Evolutionary conservation across 2,329 filamentous ascomycete species (phyloP).

Genomic region (Fusarium staphyleae): DNA sequence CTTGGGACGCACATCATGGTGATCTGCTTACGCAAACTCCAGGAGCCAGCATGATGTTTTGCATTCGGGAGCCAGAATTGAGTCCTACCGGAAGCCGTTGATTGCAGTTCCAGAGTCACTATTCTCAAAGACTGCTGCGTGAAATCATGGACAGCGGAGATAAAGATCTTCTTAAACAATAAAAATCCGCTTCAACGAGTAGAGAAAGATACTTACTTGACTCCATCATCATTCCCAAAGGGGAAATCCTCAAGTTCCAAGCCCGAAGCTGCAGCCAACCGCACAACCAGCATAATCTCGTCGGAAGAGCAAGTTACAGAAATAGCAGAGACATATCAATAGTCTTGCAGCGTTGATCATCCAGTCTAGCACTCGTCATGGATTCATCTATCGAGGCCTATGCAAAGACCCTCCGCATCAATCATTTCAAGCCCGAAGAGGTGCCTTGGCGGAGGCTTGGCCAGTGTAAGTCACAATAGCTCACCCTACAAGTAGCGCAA

Average conservation of each 20-base stretch:
- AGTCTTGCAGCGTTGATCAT: too few species aligned
- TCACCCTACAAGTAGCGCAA: too few species aligned
- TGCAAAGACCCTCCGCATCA: conserved; percentile 27
- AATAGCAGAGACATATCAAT: too few species aligned
- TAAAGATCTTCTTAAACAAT: conserved; percentile 12
- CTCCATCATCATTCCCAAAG: conserved; percentile 9
- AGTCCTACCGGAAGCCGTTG: conserved; percentile 22
- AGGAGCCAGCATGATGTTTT: not conserved
- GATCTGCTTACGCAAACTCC: not conserved
- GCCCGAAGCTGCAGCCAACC: conserved; percentile 3
- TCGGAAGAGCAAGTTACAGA: too few species aligned
- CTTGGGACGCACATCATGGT: not conserved
- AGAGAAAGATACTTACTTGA: not conserved
- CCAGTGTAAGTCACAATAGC: conserved; percentile 20
- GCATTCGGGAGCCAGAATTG: conserved; percentile 6
- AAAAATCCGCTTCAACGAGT: not conserved
- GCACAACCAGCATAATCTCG: not conserved
- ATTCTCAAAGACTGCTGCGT: not conserved
- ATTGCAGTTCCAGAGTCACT: not conserved
- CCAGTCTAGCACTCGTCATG: conserved; percentile 7
- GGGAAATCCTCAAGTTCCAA: conserved; percentile 21
- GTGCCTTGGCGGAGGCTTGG: conserved; percentile 34
- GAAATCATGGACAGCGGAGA: conserved; percentile 3
- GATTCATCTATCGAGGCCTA: conserved; percentile 28
- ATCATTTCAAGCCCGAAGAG: conserved; percentile 33